These are phyloP conservation scores for Claviceps arundinis DNA, from an alignment of 2,329 filamentous ascomycete species.

Conservation along the genomic window DNA sequence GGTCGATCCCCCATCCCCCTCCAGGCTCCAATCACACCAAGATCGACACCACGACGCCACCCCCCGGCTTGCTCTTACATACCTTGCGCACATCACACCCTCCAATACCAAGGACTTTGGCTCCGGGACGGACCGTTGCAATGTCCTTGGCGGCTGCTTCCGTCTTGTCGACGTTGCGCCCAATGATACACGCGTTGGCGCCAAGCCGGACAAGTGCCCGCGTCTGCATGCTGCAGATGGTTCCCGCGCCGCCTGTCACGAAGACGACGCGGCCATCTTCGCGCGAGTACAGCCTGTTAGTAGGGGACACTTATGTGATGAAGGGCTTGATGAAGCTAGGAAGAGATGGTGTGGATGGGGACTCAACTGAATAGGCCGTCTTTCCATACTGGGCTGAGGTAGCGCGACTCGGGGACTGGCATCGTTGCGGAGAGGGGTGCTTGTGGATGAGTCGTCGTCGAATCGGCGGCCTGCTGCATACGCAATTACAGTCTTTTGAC, in stretches of 20 bases:
- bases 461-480: too few species aligned
- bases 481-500: too few species aligned
- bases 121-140: conserved; percentile 60
- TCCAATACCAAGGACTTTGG: conserved; percentile 79
- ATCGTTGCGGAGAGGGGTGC: conserved; percentile 26
- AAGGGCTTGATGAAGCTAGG: not conserved
- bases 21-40: not conserved
- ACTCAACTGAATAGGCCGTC: conserved; percentile 68
- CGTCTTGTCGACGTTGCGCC: conserved; percentile 80
- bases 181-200: conserved; percentile 87
- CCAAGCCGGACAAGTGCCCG: conserved; percentile 82
- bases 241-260: conserved; percentile 86
- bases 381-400: conserved; percentile 72
- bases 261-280: conserved; percentile 79
- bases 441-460: not conserved
- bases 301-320: not conserved
- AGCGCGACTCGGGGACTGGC: conserved; percentile 58
- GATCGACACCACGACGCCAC: not conserved
- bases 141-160: conserved; percentile 70
- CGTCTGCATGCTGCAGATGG: conserved; percentile 90
- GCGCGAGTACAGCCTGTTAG: not conserved
- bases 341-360: not conserved
- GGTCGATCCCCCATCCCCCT: not conserved
- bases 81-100: conserved; percentile 65
- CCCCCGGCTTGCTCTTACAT: conserved; percentile 11